These are phyloP conservation scores for Paracamarosporium sp. DNA, from an alignment of 2,329 filamentous ascomycete genomes.

Conservation along the genomic window DNA sequence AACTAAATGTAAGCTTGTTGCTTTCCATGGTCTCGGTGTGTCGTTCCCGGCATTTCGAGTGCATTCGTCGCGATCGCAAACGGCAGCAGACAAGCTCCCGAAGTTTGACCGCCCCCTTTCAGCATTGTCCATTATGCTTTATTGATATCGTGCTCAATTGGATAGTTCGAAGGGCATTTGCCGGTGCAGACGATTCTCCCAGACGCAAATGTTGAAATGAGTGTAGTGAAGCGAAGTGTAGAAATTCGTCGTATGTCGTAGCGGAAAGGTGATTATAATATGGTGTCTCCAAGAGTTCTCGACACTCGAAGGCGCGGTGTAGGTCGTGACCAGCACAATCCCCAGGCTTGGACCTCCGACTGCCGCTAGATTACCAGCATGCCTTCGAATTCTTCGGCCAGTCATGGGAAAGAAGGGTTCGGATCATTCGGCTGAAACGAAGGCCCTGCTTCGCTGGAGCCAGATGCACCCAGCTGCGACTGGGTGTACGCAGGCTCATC, in stretches of 20 bases:
- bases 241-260: slow-evolving; percentile 40
- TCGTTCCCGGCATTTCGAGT: not conserved
- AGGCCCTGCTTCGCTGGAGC: slow-evolving; percentile 33
- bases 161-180: slow-evolving; percentile 10
- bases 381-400: slow-evolving; percentile 39
- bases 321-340: slow-evolving; percentile 43
- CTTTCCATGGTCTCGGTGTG: slow-evolving; percentile 8
- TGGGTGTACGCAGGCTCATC: slow-evolving; percentile 40
- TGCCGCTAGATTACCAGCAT: slow-evolving; percentile 22
- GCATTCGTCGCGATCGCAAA: not conserved
- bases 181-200: slow-evolving; percentile 16
- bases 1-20: slow-evolving; percentile 18
- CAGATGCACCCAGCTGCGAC: slow-evolving; percentile 34
- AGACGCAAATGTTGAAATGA: slow-evolving; percentile 16
- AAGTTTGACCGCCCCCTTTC: slow-evolving; percentile 20
- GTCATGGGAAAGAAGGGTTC: slow-evolving; percentile 43
- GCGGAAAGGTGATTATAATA: slow-evolving; percentile 37
- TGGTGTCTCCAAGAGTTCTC: slow-evolving; percentile 22
- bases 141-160: slow-evolving; percentile 16
- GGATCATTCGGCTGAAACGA: slow-evolving; percentile 33
- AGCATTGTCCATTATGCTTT: slow-evolving; percentile 39
- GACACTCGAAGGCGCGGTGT: slow-evolving; percentile 18
- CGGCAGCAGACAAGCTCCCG: slow-evolving; percentile 21
- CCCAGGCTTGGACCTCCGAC: slow-evolving; percentile 10
- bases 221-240: slow-evolving; percentile 31